Conservation (phyloP, 2,329 filamentous ascomycete genomes). For the Verticillium klebahnii region DNA sequence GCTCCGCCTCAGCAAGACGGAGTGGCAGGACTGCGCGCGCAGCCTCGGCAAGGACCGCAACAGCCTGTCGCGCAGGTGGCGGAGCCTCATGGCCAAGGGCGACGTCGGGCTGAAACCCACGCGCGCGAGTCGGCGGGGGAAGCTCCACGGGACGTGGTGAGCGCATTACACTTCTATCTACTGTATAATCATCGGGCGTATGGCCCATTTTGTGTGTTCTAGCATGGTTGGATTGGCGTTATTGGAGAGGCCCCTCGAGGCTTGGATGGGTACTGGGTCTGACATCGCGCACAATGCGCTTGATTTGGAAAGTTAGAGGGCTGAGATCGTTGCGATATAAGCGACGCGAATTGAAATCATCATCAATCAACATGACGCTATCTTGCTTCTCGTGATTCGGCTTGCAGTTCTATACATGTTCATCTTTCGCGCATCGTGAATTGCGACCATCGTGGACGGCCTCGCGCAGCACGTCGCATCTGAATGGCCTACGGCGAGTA, state of each 20-base stretch:
- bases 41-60: conserved; percentile 56
- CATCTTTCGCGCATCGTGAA: not conserved
- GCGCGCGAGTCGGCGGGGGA: conserved; percentile 37
- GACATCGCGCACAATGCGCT: conserved; percentile 5
- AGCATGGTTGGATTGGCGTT: not conserved
- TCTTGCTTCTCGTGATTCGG: not conserved
- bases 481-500: not conserved
- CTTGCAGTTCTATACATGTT: not conserved
- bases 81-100: conserved; percentile 54
- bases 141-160: conserved; percentile 53
- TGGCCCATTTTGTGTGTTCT: not conserved
- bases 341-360: not conserved
- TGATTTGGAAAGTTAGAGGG: not conserved
- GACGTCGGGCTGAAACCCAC: conserved; percentile 53
- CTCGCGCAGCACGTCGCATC: not conserved
- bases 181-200: not conserved
- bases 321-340: not conserved
- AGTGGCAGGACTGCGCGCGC: conserved; percentile 65
- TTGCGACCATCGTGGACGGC: not conserved
- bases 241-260: not conserved
- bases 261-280: not conserved
- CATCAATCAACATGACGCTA: not conserved
- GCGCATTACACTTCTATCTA: conserved; percentile 15
- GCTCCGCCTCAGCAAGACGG: conserved; percentile 57
- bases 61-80: conserved; percentile 57